Base-by-base conservation (phyloP, 2,329 filamentous ascomycete genomes). In the Hymenoscyphus infarciens region DNA sequence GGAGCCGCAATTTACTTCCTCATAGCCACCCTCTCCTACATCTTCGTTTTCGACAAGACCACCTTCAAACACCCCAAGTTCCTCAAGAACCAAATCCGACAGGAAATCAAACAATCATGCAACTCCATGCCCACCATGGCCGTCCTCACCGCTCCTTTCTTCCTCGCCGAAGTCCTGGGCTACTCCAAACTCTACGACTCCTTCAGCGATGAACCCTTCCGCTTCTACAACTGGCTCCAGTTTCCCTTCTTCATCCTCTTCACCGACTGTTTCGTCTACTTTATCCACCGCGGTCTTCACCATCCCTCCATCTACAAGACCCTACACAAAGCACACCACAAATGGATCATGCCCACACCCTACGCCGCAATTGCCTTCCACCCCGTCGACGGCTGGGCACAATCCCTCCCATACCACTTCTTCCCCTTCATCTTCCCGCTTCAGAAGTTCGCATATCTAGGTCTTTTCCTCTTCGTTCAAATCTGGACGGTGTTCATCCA, bases 341-440 rank as follows among this genome's bases (percentile, higher is more conserved):
- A 97, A 81, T 98, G 94, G 94, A 97, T 98, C 78, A 96, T 97
- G 91, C 94, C 94, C 2, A 96, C 92, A 2, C 94, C 94, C 0
- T 97, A 86, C 75, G 93, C 94, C 52, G 92, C 89, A 70, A 90
- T 97, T 74, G 94, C 94, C 63, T 98, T 98, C 84, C 92, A 98
- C 80, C 93, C 94, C 0, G 76, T 97, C 59, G 94, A 98, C 74
- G 94, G 94, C 73, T 97, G 89, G 78, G 83, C 87, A 11, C 94
- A 98, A 80, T 90, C 89, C 64, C 75, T 96, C 56, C 94, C 94
- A 0, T 98, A 98, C 80, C 94, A 98, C 79, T 71, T 97, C 69
- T 97, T 94, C 80, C 92, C 93, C 3, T 92, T 97, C 78, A 76
- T 97, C 71, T 95, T 97, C 77, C 94, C 94, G 0, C 83, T 98